Evolutionary conservation across 1,284 basidiomycete genomes (phyloP).

Genomic region (Marasmius fiardii): DNA sequence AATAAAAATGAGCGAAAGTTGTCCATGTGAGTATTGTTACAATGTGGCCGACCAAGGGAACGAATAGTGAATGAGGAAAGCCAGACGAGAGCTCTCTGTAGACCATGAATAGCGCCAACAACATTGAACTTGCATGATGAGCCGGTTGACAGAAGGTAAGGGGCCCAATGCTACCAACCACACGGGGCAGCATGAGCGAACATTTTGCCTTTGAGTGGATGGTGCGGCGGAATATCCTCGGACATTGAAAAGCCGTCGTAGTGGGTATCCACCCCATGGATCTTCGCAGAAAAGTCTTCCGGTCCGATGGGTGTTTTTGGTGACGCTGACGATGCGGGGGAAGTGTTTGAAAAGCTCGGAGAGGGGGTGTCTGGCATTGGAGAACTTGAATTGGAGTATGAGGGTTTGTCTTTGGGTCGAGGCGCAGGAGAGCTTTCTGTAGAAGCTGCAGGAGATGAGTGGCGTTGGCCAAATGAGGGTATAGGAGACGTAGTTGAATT

Average conservation of each 20-base stretch:
- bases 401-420: slow-evolving; percentile 16
- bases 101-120: slow-evolving; percentile 12
- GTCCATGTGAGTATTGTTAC: slow-evolving; percentile 8
- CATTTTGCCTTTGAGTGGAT: slow-evolving; percentile 39
- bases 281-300: slow-evolving; percentile 43
- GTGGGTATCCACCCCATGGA: slow-evolving; percentile 39
- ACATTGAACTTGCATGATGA: too few relatives aligned
- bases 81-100: slow-evolving; percentile 5
- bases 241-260: slow-evolving; percentile 24
- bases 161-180: slow-evolving; percentile 39
- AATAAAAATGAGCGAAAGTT: neutral
- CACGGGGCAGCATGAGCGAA: slow-evolving; percentile 45
- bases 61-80: neutral
- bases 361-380: slow-evolving; percentile 48
- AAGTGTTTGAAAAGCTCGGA: slow-evolving; percentile 45
- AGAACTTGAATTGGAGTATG: slow-evolving; percentile 21
- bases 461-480: slow-evolving; percentile 44
- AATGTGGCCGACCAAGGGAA: neutral
- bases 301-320: slow-evolving; percentile 50
- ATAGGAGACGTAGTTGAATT: slow-evolving; percentile 46
- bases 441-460: slow-evolving; percentile 19
- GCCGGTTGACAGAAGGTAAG: too few relatives aligned
- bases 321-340: slow-evolving; percentile 52
- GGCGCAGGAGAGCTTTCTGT: slow-evolving; percentile 20
- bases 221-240: slow-evolving; percentile 25